Conservation (phyloP, 495 filamentous ascomycete genomes). For the Margaritispora aquatica region DNA sequence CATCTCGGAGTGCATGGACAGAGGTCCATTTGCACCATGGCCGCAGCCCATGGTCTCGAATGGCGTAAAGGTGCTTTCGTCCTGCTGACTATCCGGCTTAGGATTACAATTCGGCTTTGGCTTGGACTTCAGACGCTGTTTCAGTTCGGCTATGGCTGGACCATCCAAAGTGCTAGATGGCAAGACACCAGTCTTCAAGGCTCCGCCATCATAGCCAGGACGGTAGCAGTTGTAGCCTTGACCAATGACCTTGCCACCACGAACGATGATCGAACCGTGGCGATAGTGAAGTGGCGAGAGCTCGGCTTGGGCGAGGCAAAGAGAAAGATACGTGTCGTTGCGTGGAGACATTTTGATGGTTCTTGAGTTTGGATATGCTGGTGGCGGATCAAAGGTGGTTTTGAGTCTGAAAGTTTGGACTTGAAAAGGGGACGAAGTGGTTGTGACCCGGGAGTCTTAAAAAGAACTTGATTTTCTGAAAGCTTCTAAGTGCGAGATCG, state of each 20-base stretch:
- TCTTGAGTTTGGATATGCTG: background rate
- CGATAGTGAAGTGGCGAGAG: slow-evolving; percentile 42
- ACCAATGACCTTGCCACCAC: slow-evolving; percentile 46
- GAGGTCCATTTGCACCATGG: slow-evolving; percentile 29
- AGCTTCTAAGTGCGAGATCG: background rate
- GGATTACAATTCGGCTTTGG: slow-evolving; percentile 28
- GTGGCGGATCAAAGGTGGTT: background rate
- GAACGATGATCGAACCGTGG: slow-evolving; percentile 44
- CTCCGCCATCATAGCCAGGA: slow-evolving; percentile 39
- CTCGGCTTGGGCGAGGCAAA: slow-evolving; percentile 46
- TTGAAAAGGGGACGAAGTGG: too few species aligned
- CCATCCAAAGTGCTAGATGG: slow-evolving; percentile 25
- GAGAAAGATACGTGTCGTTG: slow-evolving; percentile 34
- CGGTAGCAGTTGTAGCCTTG: slow-evolving; percentile 43
- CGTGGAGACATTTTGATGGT: slow-evolving; percentile 22
- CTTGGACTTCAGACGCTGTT: slow-evolving; percentile 25
- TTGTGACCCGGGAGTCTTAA: too few species aligned
- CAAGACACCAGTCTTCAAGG: slow-evolving; percentile 40
- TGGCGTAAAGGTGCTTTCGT: slow-evolving; percentile 10
- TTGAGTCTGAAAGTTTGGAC: background rate
- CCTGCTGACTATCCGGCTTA: slow-evolving; percentile 20
- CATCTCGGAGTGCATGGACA: slow-evolving; percentile 50
- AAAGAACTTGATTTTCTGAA: background rate
- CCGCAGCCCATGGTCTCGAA: slow-evolving; percentile 16
- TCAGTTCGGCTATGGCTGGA: slow-evolving; percentile 24